Base-by-base conservation (phyloP, 106 monocot species). In the Xerophyta viscosa region DNA sequence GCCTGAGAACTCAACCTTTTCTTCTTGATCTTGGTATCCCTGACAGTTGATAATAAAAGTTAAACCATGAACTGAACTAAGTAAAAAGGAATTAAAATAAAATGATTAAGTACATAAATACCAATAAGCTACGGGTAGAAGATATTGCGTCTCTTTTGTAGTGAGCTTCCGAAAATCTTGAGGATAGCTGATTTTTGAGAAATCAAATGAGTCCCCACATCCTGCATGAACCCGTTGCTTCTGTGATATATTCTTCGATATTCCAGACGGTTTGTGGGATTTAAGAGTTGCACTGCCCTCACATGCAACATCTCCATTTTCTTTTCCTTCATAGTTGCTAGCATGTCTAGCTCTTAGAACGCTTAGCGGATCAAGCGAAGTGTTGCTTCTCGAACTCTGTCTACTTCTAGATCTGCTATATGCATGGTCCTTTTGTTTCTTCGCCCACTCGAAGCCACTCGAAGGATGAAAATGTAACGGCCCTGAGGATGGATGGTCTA, bases 1-100 rank as follows among this genome's bases (percentile, higher is more conserved):
- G 20, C 78, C 79, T 3, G 83, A 88, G 48, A 64, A 83, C 33
- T 70, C 76, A 30, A 80, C 75, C 60, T 57, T 72, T 30, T 80
- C 70, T 20, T 23, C 51, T 51, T 51, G 42, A 61, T 65, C 60
- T 27, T 64, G 46, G 31, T 61, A 66, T 21, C 44, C 71, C 75
- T 79, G 52, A 54, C 31, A 52, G 18, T 9, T 47, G 17, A 46
- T 27, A 43, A 50, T 2, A 3, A 44, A 26, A n/a, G 14, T 6
- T 8, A 2, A 44, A 30, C 45, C 9, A 47, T 37, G 28, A 27
- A 25, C 10, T 24, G 12, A 0, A 36, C 46, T 29, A 18, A 11
- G 42, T 22, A 24, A 12, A 14, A 43, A 23, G 42, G 28, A 33
- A 6, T 37, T 49, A 42, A 49, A 23, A 17, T 24, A 37, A 20